Percentiles rank a stretch among this genome's conserved stretches.
These are phyloP conservation scores for Aureobasidium sp. DNA, from an alignment of 2,329 filamentous ascomycete species.

Conservation along the genomic window DNA sequence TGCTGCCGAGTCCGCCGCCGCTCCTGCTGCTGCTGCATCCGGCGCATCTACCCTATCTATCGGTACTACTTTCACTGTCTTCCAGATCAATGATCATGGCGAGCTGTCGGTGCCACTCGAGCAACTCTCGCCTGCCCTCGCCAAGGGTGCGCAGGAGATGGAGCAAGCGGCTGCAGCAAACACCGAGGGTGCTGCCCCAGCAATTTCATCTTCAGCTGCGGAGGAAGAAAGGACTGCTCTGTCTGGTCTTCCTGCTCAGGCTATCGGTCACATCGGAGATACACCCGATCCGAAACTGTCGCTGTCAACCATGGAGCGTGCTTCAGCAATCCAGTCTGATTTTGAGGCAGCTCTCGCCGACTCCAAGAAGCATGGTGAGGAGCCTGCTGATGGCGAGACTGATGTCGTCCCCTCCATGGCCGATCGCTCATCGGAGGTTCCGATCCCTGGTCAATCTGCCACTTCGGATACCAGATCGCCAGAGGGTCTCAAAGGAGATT, in stretches of 20 bases:
- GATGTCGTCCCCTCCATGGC: conserved; percentile 19
- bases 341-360: conserved; percentile 19
- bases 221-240: conserved; percentile 13
- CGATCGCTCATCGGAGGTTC: conserved; percentile 9
- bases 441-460: conserved; percentile 9
- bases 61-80: conserved; percentile 33
- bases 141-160: conserved; percentile 19
- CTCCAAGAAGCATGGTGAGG: conserved; percentile 7
- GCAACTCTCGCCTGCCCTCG: conserved; percentile 14
- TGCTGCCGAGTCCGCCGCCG: conserved; percentile 50
- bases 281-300: conserved; percentile 19
- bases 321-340: conserved; percentile 18
- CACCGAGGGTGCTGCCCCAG: conserved; percentile 23
- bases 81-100: conserved; percentile 39
- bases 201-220: conserved; percentile 12
- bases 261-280: conserved; percentile 22
- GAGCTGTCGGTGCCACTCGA: conserved; percentile 29
- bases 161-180: conserved; percentile 25
- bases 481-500: not conserved
- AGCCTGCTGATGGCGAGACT: conserved; percentile 1
- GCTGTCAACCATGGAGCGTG: conserved; percentile 17
- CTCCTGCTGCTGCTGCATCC: conserved; percentile 37
- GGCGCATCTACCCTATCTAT: conserved; percentile 44
- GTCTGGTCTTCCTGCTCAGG: conserved; percentile 16
- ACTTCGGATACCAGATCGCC: not conserved